These are phyloP conservation scores for Collybiopsis confluens DNA, from an alignment of 768 basidiomycete genomes.

Conservation along the genomic window DNA sequence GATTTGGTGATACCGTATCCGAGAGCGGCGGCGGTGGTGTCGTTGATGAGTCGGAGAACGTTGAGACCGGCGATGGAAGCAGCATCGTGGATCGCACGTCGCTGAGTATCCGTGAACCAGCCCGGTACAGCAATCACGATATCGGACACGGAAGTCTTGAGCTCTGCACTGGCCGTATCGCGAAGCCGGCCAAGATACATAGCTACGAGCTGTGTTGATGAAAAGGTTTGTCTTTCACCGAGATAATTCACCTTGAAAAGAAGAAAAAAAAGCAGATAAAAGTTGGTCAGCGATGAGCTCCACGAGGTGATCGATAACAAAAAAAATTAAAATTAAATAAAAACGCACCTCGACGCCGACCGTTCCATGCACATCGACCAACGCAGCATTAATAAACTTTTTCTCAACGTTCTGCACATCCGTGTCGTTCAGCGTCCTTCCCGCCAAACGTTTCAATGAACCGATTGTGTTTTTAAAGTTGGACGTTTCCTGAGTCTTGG, in stretches of 20 bases:
- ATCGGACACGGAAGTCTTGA: constrained; percentile 83
- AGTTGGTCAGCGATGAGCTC: no score
- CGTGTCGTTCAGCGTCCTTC: constrained; percentile 72
- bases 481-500: constrained; percentile 96
- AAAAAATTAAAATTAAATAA: no score
- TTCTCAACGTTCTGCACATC: constrained; percentile 84
- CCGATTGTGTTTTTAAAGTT: constrained; percentile 99
- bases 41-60: constrained; percentile 92
- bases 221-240: constrained; percentile 75
- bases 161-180: constrained; percentile 80
- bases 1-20: constrained; percentile 99
- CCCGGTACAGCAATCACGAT: constrained; percentile 95
- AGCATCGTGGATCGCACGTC: constrained; percentile 86
- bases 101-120: constrained; percentile 94
- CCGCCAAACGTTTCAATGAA: constrained; percentile 85
- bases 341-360: constrained; percentile 85
- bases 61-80: constrained; percentile 88
- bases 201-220: constrained; percentile 87
- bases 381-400: constrained; percentile 83
- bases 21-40: constrained; percentile 92
- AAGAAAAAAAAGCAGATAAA: no score
- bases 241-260: constrained; percentile 74
- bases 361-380: constrained; percentile 80
- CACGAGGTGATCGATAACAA: no score
- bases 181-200: constrained; percentile 89